A percentile compares a stretch with the other conserved stretches of the same genome.
Conservation (phyloP, 2,329 filamentous ascomycete species). For the Ustulina deusta region DNA sequence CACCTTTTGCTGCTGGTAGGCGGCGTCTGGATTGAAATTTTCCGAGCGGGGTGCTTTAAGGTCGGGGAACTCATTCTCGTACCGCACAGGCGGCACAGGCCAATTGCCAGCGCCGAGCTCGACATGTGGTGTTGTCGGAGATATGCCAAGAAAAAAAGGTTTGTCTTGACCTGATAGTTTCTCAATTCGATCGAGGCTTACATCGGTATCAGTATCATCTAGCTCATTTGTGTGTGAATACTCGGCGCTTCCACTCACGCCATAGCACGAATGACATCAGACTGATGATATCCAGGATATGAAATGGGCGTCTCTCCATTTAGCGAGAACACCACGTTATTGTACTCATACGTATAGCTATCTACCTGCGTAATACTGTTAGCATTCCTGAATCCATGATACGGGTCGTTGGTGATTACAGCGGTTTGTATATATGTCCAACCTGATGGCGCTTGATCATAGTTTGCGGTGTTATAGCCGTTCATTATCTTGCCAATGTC, state of each 20-base stretch:
- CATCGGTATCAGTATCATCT: conserved; percentile 14
- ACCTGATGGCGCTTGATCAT: conserved; percentile 20
- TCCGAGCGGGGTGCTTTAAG: conserved; percentile 26
- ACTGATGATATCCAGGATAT: conserved; percentile 38
- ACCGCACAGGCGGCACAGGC: conserved; percentile 34
- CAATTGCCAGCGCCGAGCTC: conserved; percentile 26
- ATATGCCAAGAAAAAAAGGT: conserved; percentile 35
- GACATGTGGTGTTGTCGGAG: conserved; percentile 35
- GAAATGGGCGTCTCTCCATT: conserved; percentile 37
- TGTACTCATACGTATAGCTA: conserved; percentile 36
- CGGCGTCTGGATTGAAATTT: conserved; percentile 36
- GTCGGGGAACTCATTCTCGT: conserved; percentile 27
- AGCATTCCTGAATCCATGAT: not conserved
- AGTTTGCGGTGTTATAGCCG: conserved; percentile 36
- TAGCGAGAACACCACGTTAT: conserved; percentile 32
- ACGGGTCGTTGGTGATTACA: not conserved
- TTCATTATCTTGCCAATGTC: conserved; percentile 40
- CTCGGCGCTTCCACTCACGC: conserved; percentile 24
- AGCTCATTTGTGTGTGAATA: not conserved
- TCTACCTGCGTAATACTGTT: conserved; percentile 26
- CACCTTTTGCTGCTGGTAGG: conserved; percentile 31
- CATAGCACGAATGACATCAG: conserved; percentile 33
- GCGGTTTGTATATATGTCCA: conserved; percentile 29
- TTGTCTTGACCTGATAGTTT: conserved; percentile 26
- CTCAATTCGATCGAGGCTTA: conserved; percentile 37